Conservation (phyloP, 345 rosid genomes). For the Camelina neglecta region DNA sequence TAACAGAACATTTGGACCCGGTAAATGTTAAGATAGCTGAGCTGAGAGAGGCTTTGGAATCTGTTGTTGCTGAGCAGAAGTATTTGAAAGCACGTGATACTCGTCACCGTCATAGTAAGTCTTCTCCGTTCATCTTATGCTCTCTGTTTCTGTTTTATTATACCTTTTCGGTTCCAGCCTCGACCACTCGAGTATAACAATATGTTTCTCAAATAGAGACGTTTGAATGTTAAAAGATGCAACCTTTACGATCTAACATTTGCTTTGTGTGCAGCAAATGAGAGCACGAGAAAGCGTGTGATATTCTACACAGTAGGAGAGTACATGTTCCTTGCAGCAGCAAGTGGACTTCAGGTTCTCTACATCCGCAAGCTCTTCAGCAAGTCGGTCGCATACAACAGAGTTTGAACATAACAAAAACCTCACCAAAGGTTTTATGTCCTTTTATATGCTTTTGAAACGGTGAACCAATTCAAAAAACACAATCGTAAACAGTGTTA, state of each 20-base stretch:
- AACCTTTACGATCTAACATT: neutral
- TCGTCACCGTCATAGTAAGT: slow-evolving; percentile 91
- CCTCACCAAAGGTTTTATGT: slow-evolving; percentile 1
- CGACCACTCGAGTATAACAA: neutral
- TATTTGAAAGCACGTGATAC: slow-evolving; percentile 92
- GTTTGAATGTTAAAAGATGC: slow-evolving; percentile 4
- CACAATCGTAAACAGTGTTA: slow-evolving; percentile 34
- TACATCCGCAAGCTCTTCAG: slow-evolving; percentile 94
- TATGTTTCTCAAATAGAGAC: neutral
- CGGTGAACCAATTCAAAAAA: slow-evolving; percentile 10
- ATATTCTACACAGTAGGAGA: slow-evolving; percentile 84
- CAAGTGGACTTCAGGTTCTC: slow-evolving; percentile 76
- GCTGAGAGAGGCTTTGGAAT: slow-evolving; percentile 90
- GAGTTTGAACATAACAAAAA: slow-evolving; percentile 58
- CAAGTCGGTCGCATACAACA: slow-evolving; percentile 87
- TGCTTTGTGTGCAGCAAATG: slow-evolving; percentile 66
- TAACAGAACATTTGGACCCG: slow-evolving; percentile 92
- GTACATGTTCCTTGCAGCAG: slow-evolving; percentile 67
- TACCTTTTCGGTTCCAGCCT: neutral
- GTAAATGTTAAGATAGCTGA: slow-evolving; percentile 92
- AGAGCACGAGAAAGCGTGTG: slow-evolving; percentile 88
- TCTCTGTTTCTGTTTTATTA: neutral
- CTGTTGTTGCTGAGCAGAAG: slow-evolving; percentile 92
- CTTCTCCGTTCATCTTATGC: slow-evolving; percentile 14
- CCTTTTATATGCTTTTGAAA: slow-evolving; percentile 6